Conservation (phyloP, 2,329 filamentous ascomycete genomes). For the Geoglossum cookeanum region DNA sequence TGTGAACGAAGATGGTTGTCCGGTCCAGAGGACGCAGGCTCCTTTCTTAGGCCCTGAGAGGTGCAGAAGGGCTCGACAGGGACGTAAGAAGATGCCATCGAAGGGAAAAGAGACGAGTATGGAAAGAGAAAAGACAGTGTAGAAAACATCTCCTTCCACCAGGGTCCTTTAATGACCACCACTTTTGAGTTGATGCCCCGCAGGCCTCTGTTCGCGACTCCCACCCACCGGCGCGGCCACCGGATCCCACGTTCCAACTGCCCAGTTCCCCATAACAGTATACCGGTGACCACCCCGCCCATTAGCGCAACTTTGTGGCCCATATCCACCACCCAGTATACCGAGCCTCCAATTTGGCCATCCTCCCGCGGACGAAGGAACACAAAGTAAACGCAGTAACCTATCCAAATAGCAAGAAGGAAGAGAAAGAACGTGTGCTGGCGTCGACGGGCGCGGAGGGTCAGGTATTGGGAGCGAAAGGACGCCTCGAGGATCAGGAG, state of each 20-base stretch:
- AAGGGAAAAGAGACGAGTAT: slow-evolving; percentile 50
- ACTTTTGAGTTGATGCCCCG: slow-evolving; percentile 92
- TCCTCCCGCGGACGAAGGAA: slow-evolving; percentile 95
- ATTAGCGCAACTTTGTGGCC: slow-evolving; percentile 81
- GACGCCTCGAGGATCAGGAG: slow-evolving; percentile 92
- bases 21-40: not conserved
- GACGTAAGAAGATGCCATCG: slow-evolving; percentile 50
- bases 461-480: slow-evolving; percentile 79
- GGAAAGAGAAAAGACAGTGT: slow-evolving; percentile 62
- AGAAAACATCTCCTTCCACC: slow-evolving; percentile 60
- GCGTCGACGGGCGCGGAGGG: slow-evolving; percentile 67
- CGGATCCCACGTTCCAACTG: slow-evolving; percentile 91
- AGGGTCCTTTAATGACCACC: slow-evolving; percentile 65
- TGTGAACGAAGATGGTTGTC: not conserved
- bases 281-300: slow-evolving; percentile 69
- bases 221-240: slow-evolving; percentile 85
- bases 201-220: slow-evolving; percentile 72
- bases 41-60: not conserved
- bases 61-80: slow-evolving; percentile 33
- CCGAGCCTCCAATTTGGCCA: slow-evolving; percentile 78
- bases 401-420: slow-evolving; percentile 60
- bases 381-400: slow-evolving; percentile 71
- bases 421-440: slow-evolving; percentile 87
- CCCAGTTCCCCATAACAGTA: slow-evolving; percentile 83
- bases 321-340: slow-evolving; percentile 92